Evolutionary conservation across 2,329 filamentous ascomycete species (phyloP).

Genomic region (Trematosphaeria pertusa): DNA sequence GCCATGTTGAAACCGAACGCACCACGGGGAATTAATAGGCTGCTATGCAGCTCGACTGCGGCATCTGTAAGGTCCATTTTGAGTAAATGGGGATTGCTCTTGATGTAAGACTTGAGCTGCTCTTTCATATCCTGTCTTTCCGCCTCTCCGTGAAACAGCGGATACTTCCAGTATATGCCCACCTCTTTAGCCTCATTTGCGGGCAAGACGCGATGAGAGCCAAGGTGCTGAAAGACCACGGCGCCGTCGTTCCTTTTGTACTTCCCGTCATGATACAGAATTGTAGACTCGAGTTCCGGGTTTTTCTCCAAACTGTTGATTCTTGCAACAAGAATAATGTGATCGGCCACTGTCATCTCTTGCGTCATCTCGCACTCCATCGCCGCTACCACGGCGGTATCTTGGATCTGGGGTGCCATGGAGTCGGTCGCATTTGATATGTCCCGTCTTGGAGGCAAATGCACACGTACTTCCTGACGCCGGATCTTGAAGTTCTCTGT

Average conservation of each 20-base stretch:
- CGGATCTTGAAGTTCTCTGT: conserved; percentile 28
- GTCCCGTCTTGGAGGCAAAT: conserved; percentile 12
- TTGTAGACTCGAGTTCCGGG: conserved; percentile 10
- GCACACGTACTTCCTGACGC: conserved; percentile 8
- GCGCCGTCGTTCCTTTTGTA: conserved; percentile 24
- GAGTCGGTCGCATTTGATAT: conserved; percentile 8
- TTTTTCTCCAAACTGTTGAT: conserved; percentile 31
- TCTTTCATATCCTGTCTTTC: conserved; percentile 25
- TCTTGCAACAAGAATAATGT: conserved; percentile 56
- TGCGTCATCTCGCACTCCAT: conserved; percentile 45
- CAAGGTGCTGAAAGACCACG: too few relatives aligned
- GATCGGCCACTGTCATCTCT: conserved; percentile 53
- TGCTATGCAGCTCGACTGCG: conserved; percentile 9
- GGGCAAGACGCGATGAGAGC: too few relatives aligned
- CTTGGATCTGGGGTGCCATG: conserved; percentile 24
- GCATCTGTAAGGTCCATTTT: conserved; percentile 3
- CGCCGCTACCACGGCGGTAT: conserved; percentile 28
- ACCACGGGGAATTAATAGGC: conserved; percentile 14
- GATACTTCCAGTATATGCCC: conserved; percentile 19
- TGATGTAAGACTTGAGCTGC: conserved; percentile 23
- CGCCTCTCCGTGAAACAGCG: conserved; percentile 26
- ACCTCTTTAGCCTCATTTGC: not conserved
- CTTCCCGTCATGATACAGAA: conserved; percentile 37
- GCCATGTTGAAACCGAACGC: conserved; percentile 24
- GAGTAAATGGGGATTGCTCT: conserved; percentile 12